These are phyloP conservation scores for Xerocomus potaroensis DNA, from an alignment of 768 basidiomycete genomes.

Conservation along the genomic window DNA sequence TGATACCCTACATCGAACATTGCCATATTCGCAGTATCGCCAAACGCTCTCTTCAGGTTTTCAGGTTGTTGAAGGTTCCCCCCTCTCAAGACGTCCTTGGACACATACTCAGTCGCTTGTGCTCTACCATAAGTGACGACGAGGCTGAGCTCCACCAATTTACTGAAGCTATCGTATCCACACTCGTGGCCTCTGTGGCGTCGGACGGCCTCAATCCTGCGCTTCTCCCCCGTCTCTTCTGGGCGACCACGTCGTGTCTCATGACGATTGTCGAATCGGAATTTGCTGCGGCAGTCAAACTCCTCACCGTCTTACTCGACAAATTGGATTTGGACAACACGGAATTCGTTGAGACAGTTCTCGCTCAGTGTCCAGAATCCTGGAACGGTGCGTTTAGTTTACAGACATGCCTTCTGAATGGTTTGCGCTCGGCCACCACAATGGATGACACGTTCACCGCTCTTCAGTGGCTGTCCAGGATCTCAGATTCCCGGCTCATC, in stretches of 20 bases:
- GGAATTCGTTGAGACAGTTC: slow-evolving; percentile 60
- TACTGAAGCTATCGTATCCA: slow-evolving; percentile 77
- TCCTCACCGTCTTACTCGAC: slow-evolving; percentile 61
- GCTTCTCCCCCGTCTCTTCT: slow-evolving; percentile 80
- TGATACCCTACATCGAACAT: slow-evolving; percentile 79
- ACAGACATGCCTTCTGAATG: slow-evolving; percentile 69
- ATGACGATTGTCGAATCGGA: slow-evolving; percentile 81
- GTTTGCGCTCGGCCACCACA: slow-evolving; percentile 75
- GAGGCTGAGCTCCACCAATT: slow-evolving; percentile 79
- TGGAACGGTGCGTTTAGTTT: slow-evolving; percentile 66
- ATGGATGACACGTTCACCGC: slow-evolving; percentile 62
- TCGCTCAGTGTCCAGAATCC: slow-evolving; percentile 60
- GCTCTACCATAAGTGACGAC: slow-evolving; percentile 74
- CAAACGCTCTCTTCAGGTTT: slow-evolving; percentile 87
- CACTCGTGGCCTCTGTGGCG: slow-evolving; percentile 59
- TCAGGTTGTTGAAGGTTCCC: slow-evolving; percentile 71
- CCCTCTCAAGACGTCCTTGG: slow-evolving; percentile 71
- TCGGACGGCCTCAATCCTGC: slow-evolving; percentile 53
- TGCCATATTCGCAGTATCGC: slow-evolving; percentile 85
- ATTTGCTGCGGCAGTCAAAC: slow-evolving; percentile 60
- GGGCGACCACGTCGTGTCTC: slow-evolving; percentile 79
- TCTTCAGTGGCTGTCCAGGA: slow-evolving; percentile 56
- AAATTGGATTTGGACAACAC: slow-evolving; percentile 70
- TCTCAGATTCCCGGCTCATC: slow-evolving; percentile 61
- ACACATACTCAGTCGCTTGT: slow-evolving; percentile 74